These are phyloP conservation scores for Fusarium sp. DNA, from an alignment of 2,329 filamentous ascomycete species.

Conservation along the genomic window DNA sequence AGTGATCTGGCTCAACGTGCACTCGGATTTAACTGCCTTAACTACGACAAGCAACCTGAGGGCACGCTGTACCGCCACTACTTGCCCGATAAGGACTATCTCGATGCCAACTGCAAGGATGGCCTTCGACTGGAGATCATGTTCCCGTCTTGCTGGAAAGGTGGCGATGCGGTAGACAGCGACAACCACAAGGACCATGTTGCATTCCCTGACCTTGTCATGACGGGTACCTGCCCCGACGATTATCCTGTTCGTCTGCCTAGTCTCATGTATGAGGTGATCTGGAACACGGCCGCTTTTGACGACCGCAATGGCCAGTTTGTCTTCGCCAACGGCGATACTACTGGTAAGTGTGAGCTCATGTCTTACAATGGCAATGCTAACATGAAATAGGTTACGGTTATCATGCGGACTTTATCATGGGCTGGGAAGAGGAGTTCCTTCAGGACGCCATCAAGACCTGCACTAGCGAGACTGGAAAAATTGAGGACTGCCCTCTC, in stretches of 20 bases:
- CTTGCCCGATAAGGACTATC: conserved; percentile 82
- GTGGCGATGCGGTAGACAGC: conserved; percentile 72
- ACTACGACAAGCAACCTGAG: conserved; percentile 79
- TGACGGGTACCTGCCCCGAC: conserved; percentile 81
- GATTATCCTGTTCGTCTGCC: conserved; percentile 78
- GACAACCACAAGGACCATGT: conserved; percentile 76
- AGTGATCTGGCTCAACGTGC: conserved; percentile 82
- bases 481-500: conserved; percentile 80
- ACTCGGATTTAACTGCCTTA: conserved; percentile 94
- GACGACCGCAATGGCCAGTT: conserved; percentile 76
- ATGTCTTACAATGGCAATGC: conserved; percentile 62
- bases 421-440: conserved; percentile 80
- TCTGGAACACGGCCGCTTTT: conserved; percentile 82
- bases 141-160: conserved; percentile 94
- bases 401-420: conserved; percentile 87
- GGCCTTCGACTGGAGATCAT: conserved; percentile 87
- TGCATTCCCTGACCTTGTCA: conserved; percentile 83
- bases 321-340: conserved; percentile 83
- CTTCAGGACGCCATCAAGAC: conserved; percentile 80
- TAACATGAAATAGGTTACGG: conserved; percentile 79
- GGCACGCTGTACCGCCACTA: conserved; percentile 85
- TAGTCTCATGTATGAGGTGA: conserved; percentile 87
- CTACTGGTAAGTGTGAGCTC: conserved; percentile 68
- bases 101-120: conserved; percentile 86
- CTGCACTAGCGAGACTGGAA: conserved; percentile 81